phyloP scores from a whole-genome alignment of 2,329 filamentous ascomycete genomes.

The Biscogniauxia marginata region DNA sequence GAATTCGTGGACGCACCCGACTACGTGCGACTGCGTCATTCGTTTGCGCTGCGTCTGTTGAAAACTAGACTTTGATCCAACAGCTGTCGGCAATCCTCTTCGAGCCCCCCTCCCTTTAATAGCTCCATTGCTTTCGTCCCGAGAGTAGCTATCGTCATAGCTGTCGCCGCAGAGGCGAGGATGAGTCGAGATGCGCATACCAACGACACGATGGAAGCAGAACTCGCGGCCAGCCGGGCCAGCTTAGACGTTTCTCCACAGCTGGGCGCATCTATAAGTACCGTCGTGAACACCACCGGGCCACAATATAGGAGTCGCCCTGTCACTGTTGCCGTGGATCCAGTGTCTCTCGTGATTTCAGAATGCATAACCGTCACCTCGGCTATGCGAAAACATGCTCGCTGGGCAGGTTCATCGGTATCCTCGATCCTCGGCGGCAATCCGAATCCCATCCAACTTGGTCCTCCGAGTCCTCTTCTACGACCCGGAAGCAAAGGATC shows the following conservation, averaged over 20 bases:
- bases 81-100: background rate
- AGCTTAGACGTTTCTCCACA: conserved; percentile 25
- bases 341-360: conserved; percentile 89
- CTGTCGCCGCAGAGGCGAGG: conserved; percentile 30
- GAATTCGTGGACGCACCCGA: background rate
- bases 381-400: conserved; percentile 94
- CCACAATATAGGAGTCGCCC: conserved; percentile 60
- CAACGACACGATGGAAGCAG: conserved; percentile 27
- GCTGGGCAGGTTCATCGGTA: conserved; percentile 94
- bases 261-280: conserved; percentile 19
- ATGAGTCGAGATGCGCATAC: conserved; percentile 38
- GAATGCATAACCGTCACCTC: conserved; percentile 99
- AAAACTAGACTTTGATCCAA: background rate
- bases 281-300: conserved; percentile 12
- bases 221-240: conserved; percentile 26
- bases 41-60: background rate
- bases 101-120: conserved; percentile 5
- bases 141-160: too few relatives aligned
- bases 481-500: conserved; percentile 44
- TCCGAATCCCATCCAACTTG: conserved; percentile 56
- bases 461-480: conserved; percentile 43
- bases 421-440: conserved; percentile 88
- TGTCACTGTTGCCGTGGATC: conserved; percentile 81
- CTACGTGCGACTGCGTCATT: background rate
- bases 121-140: conserved; percentile 4